These are phyloP conservation scores for Linaria vulgaris DNA, from an alignment of 257 asterid genomes.

Conservation along the genomic window DNA sequence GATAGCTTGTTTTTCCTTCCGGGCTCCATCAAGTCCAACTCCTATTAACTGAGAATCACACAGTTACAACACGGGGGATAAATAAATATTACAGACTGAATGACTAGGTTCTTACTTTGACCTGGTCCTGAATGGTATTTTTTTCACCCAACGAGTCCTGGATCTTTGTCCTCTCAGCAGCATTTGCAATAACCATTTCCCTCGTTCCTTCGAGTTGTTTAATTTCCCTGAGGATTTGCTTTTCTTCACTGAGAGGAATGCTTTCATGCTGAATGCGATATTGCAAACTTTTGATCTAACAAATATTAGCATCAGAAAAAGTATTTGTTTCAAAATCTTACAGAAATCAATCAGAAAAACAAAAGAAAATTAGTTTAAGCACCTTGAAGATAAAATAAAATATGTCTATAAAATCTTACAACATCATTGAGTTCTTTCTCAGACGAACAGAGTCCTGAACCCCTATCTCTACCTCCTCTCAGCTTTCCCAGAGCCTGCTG, in stretches of 20 bases:
- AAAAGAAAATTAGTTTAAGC: background rate
- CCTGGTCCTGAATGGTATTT: slow-evolving; percentile 75
- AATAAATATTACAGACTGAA: background rate
- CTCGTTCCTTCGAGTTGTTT: slow-evolving; percentile 83
- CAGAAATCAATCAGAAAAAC: background rate
- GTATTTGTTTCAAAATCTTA: slow-evolving; percentile 6
- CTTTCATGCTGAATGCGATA: slow-evolving; percentile 92
- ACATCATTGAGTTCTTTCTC: slow-evolving; percentile 67
- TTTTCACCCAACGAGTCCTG: slow-evolving; percentile 82
- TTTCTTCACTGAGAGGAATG: slow-evolving; percentile 86
- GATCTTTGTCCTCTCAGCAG: slow-evolving; percentile 70
- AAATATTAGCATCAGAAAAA: background rate
- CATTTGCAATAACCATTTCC: slow-evolving; percentile 61
- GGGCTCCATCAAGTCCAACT: slow-evolving; percentile 76
- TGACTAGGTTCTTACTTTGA: slow-evolving; percentile 57
- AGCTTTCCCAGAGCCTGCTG: slow-evolving; percentile 74
- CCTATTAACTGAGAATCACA: slow-evolving; percentile 56
- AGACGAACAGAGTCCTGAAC: slow-evolving; percentile 62
- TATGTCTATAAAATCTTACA: slow-evolving; percentile 44
- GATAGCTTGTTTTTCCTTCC: slow-evolving; percentile 69
- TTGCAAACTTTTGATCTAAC: slow-evolving; percentile 74
- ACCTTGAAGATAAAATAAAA: background rate
- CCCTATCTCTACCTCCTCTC: slow-evolving; percentile 59
- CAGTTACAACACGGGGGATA: background rate
- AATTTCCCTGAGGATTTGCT: slow-evolving; percentile 85